These are phyloP conservation scores for Dalbergia cochinchinensis DNA, from an alignment of 306 rosid species.

Conservation along the genomic window DNA sequence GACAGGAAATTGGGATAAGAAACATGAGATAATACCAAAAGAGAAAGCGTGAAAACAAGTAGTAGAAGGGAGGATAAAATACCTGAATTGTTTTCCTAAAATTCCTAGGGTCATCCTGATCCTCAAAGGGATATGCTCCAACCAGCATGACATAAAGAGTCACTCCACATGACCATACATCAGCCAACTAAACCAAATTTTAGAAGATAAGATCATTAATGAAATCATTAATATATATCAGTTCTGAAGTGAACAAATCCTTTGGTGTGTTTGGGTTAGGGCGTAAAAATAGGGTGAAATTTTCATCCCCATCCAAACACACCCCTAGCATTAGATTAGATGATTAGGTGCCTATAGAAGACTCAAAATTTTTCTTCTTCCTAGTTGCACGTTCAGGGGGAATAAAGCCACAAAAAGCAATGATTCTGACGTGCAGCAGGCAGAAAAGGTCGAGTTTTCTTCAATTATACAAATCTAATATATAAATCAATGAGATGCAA, in stretches of 20 bases:
- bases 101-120: slow-evolving; percentile 80
- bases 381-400: slow-evolving; percentile 10
- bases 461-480: background rate
- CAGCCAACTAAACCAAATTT: slow-evolving; percentile 64
- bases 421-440: slow-evolving; percentile 5
- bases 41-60: slow-evolving; percentile 15
- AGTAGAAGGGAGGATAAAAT: background rate
- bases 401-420: slow-evolving; percentile 20
- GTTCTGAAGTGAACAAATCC: slow-evolving; percentile 21
- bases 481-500: slow-evolving; percentile 9
- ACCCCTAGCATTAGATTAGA: background rate
- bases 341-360: background rate
- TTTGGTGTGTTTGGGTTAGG: background rate
- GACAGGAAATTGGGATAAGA: slow-evolving; percentile 29
- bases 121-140: slow-evolving; percentile 86
- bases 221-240: slow-evolving; percentile 19
- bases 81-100: slow-evolving; percentile 86
- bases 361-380: slow-evolving; percentile 13
- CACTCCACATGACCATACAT: slow-evolving; percentile 90
- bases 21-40: slow-evolving; percentile 10
- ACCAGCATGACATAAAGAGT: slow-evolving; percentile 87
- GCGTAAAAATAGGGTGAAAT: no score
- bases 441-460: background rate
- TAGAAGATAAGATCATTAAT: slow-evolving; percentile 15
- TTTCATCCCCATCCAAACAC: no score